Base-by-base conservation (phyloP, 2,329 filamentous ascomycete genomes). In the Zymoseptoria ardabiliae region DNA sequence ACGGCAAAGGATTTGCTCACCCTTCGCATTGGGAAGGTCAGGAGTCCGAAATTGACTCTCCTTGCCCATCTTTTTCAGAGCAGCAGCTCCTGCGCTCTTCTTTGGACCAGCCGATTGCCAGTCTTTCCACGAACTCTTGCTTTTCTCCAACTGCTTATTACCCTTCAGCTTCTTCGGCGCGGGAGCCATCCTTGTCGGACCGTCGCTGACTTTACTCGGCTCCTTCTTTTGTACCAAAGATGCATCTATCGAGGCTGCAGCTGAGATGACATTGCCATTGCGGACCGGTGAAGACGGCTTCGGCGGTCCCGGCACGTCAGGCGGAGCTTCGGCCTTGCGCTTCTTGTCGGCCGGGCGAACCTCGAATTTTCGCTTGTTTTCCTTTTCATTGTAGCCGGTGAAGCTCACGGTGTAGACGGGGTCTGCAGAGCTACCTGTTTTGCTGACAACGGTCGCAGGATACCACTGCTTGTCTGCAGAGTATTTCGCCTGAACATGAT, bases 321-420 rank as follows among this genome's bases (percentile, higher is more conserved):
- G 82, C 63, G 84, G 84, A 68, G 83, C 86, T 76, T 97, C 92
- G 74, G 90, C 89, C 77, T 97, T 92, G 66, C 82, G 82, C 69
- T 85, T 81, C 69, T 85, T 81, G 63, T 73, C 62, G 41, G 94
- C 78, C 55, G 91, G 90, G 69, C 90, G 87, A 65, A 97, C 90
- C 70, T 97, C 91, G 74, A 88, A 87, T 62, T 88, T 85, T 59
- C 71, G 84, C 61, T 96, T 77, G 35, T 89, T 94, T 75, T 96
- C 91, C 52, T 88, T 90, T 21, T 83, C 91, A 54, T 73, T 73
- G 77, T 97, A 97, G 69, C 85, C 90, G 77, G 95, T 93, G 81
- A 97, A 99, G 68, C 89, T 94, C 74, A 99, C 92, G 53, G 90
- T 88, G 74, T 97, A 99, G 64, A 97, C 90, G 41, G 92, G 93